Base-by-base conservation (phyloP, 192 early-diverging fungal genomes). In the Oehlia diaphana region DNA sequence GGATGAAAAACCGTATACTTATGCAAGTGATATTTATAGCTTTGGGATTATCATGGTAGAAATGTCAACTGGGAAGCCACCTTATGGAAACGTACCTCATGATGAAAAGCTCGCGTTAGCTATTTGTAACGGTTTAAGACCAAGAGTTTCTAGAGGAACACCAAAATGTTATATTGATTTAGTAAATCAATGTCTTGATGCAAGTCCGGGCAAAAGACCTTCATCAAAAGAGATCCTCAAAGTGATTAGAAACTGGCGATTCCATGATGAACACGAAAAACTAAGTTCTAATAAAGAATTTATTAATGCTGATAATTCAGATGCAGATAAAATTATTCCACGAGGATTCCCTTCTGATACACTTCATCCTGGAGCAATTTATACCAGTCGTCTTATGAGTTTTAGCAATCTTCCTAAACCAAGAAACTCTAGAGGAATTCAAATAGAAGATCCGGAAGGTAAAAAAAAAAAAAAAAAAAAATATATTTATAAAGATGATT, bases 41-140 rank as follows among this genome's bases (percentile, higher is more conserved):
- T 73, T 86, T 8, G 82, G 82, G 2, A 81, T 83, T 63, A 83
- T 86, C 53, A 86, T 86, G 84, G 72, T 79, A 78, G 84, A 86
- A 35, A 33, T 86, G 19, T 76, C 84, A 33, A 81, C 81, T 26
- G 82, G 82, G 63, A 53, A 80, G 28, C 79, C 79, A 13, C 84
- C 84, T 10, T 86, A 83, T 5, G 1, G 1, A 13, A 39, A 66
- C 16, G 19, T 31, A 49, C 37, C 62, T 9, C 75, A 77, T 65
- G 31, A 77, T 21, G 8, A 39, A 65, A 10, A 47, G 0, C 37
- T 77, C 9, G 63, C 63, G 4, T 16, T 65, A 26, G 39, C 63
- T 28, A 77, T 77, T 28, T 63, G 61, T 21, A 26, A 77, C 44
- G 63, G 75, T 39, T 42, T 65, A 28, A 16, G 75, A 6, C 75